Evolutionary conservation across 352 stramenopile genomes (phyloP).

Genomic region (Globisporangium okanoganense): DNA sequence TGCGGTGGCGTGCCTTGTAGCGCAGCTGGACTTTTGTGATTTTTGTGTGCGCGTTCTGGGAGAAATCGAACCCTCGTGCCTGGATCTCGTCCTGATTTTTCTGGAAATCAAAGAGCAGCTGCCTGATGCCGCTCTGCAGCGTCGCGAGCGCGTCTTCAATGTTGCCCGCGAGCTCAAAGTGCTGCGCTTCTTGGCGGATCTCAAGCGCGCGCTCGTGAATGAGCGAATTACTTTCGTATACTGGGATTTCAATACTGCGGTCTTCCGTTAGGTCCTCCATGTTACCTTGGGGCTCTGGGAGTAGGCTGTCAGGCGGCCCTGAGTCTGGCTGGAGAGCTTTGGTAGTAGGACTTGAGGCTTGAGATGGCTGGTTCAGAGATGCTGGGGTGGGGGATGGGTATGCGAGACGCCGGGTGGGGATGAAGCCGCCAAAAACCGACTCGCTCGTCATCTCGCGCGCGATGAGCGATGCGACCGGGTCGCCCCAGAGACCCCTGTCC

Average conservation of each 20-base stretch:
- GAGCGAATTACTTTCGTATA: neutral
- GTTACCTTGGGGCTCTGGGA: neutral
- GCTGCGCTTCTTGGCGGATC: constrained; percentile 15
- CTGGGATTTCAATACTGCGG: neutral
- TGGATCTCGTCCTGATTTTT: constrained; percentile 28
- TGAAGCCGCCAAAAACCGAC: constrained; percentile 40
- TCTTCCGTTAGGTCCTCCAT: neutral
- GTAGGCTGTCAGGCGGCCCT: neutral
- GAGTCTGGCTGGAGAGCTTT: neutral
- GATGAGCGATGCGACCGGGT: constrained; percentile 45
- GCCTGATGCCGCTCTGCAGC: constrained; percentile 43
- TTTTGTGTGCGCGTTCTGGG: constrained; percentile 27
- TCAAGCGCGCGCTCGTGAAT: constrained; percentile 19
- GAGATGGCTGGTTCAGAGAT: neutral
- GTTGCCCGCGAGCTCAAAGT: constrained; percentile 19
- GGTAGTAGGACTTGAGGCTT: neutral
- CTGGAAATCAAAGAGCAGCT: constrained; percentile 36
- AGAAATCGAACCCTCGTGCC: constrained; percentile 42
- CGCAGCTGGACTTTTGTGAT: constrained; percentile 31
- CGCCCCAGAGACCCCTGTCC: constrained; percentile 31
- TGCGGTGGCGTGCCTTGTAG: constrained; percentile 30
- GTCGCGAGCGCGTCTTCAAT: constrained; percentile 36
- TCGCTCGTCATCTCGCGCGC: constrained; percentile 56
- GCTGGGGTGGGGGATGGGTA: constrained; percentile 13
- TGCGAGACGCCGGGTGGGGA: constrained; percentile 29